phyloP scores from a whole-genome alignment of 192 early-diverging fungal species.

The Martensiomyces pterosporus region DNA sequence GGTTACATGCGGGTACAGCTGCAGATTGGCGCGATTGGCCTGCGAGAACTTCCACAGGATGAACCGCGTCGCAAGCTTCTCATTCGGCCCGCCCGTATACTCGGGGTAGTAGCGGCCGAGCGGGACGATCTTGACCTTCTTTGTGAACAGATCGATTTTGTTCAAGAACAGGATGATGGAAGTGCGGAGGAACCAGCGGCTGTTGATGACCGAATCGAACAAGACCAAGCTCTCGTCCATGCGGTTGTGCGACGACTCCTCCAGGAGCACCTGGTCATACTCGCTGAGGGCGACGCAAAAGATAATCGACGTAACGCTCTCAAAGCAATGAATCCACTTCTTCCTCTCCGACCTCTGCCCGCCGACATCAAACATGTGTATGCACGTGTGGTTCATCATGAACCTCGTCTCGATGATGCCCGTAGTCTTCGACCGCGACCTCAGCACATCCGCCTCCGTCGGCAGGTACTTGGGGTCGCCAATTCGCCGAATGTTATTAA shows the following conservation, averaged over 20 bases:
- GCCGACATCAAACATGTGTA: slow-evolving; percentile 91
- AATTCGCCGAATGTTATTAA: slow-evolving; percentile 83
- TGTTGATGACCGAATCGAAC: slow-evolving; percentile 90
- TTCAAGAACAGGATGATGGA: slow-evolving; percentile 93
- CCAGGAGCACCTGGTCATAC: slow-evolving; percentile 88
- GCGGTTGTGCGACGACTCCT: slow-evolving; percentile 83
- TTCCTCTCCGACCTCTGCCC: slow-evolving; percentile 79
- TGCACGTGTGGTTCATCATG: slow-evolving; percentile 82
- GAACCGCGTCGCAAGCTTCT: slow-evolving; percentile 80
- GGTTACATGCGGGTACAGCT: slow-evolving; percentile 84
- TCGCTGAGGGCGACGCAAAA: slow-evolving; percentile 91
- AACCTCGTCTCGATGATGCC: slow-evolving; percentile 95
- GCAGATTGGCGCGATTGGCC: slow-evolving; percentile 73
- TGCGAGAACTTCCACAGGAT: slow-evolving; percentile 87
- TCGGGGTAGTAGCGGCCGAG: slow-evolving; percentile 84
- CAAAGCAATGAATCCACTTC: slow-evolving; percentile 88
- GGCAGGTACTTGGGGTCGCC: slow-evolving; percentile 80
- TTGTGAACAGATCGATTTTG: slow-evolving; percentile 86
- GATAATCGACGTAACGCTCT: slow-evolving; percentile 84
- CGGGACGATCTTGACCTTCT: slow-evolving; percentile 73
- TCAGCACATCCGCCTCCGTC: slow-evolving; percentile 89
- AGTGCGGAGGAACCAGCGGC: slow-evolving; percentile 87
- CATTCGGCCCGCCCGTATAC: slow-evolving; percentile 72
- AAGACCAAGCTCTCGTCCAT: slow-evolving; percentile 87
- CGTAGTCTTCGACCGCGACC: slow-evolving; percentile 97